phyloP scores from a whole-genome alignment of 805 yeast genomes.

The Saccharomyces eubayanus region DNA sequence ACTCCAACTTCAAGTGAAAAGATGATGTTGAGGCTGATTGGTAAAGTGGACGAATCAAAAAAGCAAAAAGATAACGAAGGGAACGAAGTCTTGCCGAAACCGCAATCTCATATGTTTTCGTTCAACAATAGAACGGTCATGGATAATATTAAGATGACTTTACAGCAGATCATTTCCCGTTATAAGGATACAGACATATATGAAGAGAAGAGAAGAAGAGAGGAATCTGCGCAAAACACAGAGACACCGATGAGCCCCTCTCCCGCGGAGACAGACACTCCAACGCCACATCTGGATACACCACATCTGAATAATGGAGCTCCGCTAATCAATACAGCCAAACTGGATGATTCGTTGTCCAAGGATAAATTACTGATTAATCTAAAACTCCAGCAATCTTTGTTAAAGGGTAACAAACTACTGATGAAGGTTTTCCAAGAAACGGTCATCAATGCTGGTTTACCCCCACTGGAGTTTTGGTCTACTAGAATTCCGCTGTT shows the following conservation, averaged over 20 bases:
- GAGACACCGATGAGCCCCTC: slow-evolving; percentile 2
- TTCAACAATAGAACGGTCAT: slow-evolving; percentile 68
- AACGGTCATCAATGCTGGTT: slow-evolving; percentile 69
- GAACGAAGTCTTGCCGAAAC: slow-evolving; percentile 19
- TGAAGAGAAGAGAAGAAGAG: slow-evolving; percentile 31
- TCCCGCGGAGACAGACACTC: not conserved
- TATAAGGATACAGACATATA: slow-evolving; percentile 44
- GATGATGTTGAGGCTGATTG: slow-evolving; percentile 54
- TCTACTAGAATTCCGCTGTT: slow-evolving; percentile 66
- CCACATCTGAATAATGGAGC: slow-evolving; percentile 15
- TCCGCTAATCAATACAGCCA: slow-evolving; percentile 32
- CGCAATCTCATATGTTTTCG: slow-evolving; percentile 40
- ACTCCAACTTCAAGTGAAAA: slow-evolving; percentile 59
- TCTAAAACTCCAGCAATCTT: slow-evolving; percentile 66
- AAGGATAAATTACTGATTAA: slow-evolving; percentile 56
- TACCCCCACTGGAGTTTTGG: slow-evolving; percentile 85
- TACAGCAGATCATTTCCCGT: slow-evolving; percentile 63
- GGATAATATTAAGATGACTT: slow-evolving; percentile 60
- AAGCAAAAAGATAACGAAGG: slow-evolving; percentile 25
- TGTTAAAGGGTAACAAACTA: slow-evolving; percentile 59
- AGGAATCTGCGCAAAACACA: slow-evolving; percentile 7
- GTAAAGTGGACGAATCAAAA: slow-evolving; percentile 32
- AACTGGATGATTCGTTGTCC: slow-evolving; percentile 42
- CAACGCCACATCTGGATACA: slow-evolving; percentile 3
- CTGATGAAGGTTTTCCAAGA: slow-evolving; percentile 75